phyloP scores from a whole-genome alignment of 1,139 yeast genomes.

The Hanseniaspora uvarum region DNA sequence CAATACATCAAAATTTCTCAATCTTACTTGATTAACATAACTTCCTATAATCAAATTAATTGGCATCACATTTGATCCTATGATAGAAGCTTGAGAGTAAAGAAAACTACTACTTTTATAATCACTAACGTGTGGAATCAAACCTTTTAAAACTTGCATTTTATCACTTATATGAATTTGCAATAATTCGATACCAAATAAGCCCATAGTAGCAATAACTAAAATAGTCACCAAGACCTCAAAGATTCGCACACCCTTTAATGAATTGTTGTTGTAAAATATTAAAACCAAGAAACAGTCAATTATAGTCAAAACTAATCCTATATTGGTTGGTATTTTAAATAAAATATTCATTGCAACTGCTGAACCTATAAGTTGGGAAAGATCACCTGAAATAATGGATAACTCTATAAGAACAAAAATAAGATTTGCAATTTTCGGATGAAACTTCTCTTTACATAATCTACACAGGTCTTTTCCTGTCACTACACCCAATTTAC shows the following conservation, averaged over 20 bases:
- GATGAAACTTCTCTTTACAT: conserved; percentile 13
- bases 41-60: conserved; percentile 43
- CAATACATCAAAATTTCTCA: conserved; percentile 67
- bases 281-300: conserved; percentile 77
- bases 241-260: conserved; percentile 66
- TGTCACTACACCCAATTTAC: conserved; percentile 80
- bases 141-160: conserved; percentile 56
- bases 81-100: conserved; percentile 75
- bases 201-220: conserved; percentile 72
- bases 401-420: conserved; percentile 76
- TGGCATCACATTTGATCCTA: conserved; percentile 98
- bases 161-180: conserved; percentile 51
- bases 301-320: conserved; percentile 70
- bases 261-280: conserved; percentile 66
- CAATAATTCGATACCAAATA: conserved; percentile 71
- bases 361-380: conserved; percentile 91
- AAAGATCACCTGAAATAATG: conserved; percentile 83
- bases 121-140: conserved; percentile 71
- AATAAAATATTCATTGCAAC: conserved; percentile 76
- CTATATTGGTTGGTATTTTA: conserved; percentile 62
- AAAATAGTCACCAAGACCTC: conserved; percentile 69
- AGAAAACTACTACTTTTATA: conserved; percentile 44
- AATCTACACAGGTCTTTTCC: conserved; percentile 48
- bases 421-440: conserved; percentile 31
- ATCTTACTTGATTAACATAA: conserved; percentile 82